A percentile compares a stretch with the other conserved stretches of the same genome.
Evolutionary conservation across 345 rosid species (phyloP).

Genomic region (Cardamine chenopodiifolia): DNA sequence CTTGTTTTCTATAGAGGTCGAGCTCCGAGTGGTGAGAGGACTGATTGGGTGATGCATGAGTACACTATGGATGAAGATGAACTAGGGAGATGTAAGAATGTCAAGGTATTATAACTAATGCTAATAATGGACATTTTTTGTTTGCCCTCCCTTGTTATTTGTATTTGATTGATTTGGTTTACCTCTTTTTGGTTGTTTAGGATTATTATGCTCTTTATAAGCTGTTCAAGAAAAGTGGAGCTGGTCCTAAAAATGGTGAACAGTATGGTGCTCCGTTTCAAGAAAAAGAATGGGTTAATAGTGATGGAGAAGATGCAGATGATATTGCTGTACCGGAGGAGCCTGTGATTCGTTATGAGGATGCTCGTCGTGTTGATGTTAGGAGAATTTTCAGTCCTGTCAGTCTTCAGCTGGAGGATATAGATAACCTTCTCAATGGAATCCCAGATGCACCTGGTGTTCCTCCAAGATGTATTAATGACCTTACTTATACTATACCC

Average conservation of each 20-base stretch:
- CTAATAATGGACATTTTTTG: too few relatives aligned
- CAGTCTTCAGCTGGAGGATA: conserved; percentile 24
- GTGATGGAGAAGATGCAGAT: conserved; percentile 21
- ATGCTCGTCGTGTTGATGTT: background rate
- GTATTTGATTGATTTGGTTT: background rate
- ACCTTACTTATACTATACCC: background rate
- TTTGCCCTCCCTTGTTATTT: background rate
- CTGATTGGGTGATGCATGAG: conserved; percentile 99
- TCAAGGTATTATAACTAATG: conserved; percentile 47
- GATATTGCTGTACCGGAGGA: background rate
- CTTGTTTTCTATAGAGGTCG: conserved; percentile 84
- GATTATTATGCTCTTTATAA: conserved; percentile 93
- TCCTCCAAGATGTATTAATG: conserved; percentile 18
- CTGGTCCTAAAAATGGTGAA: conserved; percentile 97
- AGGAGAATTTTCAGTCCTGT: background rate
- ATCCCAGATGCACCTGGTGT: conserved; percentile 28
- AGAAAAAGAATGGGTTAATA: conserved; percentile 88
- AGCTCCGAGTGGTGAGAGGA: conserved; percentile 79
- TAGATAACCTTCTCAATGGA: conserved; percentile 13
- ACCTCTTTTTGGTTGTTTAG: conserved; percentile 42
- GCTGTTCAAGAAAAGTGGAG: conserved; percentile 88
- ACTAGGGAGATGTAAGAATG: conserved; percentile 71
- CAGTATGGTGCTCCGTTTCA: conserved; percentile 94
- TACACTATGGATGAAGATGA: conserved; percentile 88
- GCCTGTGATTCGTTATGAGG: conserved; percentile 4